Evolutionary conservation across 768 basidiomycete genomes (phyloP).

Genomic region (Tulasnella sp.): DNA sequence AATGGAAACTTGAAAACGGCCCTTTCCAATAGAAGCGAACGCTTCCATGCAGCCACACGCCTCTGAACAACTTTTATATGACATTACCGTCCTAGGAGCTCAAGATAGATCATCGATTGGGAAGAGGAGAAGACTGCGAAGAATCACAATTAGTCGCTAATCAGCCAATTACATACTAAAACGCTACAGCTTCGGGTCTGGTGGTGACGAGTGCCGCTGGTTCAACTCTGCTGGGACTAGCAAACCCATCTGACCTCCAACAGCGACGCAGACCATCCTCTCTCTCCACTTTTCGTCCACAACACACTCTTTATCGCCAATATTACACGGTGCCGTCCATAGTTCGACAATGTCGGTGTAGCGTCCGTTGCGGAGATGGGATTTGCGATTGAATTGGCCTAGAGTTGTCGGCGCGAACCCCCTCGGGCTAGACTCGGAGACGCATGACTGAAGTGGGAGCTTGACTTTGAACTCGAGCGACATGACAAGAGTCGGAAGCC

Average conservation of each 20-base stretch:
- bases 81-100: no score
- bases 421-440: not conserved
- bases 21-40: no score
- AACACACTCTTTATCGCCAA: not conserved
- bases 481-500: not conserved
- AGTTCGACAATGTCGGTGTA: not conserved
- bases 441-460: no score
- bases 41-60: no score
- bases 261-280: slow-evolving; percentile 12
- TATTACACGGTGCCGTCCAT: slow-evolving; percentile 8
- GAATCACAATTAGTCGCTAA: no score
- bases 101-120: no score
- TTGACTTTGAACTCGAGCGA: slow-evolving; percentile 3
- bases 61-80: no score
- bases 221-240: not conserved
- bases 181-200: no score
- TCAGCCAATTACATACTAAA: no score
- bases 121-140: no score
- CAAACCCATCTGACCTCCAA: not conserved
- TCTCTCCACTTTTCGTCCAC: slow-evolving; percentile 7
- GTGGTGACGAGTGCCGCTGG: not conserved
- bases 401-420: slow-evolving; percentile 1
- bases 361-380: not conserved
- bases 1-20: no score
- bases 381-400: not conserved